Evolutionary conservation across 805 yeast genomes (phyloP).

Genomic region (Wickerhamiella musiphila): DNA sequence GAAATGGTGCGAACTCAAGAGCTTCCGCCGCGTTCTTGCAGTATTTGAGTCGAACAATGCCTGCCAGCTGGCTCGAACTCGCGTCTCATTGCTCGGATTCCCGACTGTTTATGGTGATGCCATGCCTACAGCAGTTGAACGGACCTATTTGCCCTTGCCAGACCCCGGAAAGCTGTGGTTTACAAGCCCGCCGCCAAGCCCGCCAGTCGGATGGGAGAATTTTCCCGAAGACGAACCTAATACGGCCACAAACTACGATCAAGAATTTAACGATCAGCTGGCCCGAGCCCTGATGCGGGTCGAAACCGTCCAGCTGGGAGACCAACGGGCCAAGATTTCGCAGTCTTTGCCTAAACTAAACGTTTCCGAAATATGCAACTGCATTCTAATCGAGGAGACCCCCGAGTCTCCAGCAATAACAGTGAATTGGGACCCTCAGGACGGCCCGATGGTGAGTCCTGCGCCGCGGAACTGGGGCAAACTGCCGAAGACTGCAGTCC

Average conservation of each 20-base stretch:
- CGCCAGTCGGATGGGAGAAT: conserved; percentile 14
- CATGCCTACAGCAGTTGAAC: conserved; percentile 2
- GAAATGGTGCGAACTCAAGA: conserved; percentile 9
- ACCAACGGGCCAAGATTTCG: too few relatives aligned
- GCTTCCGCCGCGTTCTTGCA: conserved; percentile 13
- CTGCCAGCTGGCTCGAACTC: too few relatives aligned
- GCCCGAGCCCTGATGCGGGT: conserved; percentile 7
- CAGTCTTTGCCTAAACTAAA: too few relatives aligned
- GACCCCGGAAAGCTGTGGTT: conserved; percentile 13
- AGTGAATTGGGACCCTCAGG: too few relatives aligned
- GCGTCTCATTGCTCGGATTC: too few relatives aligned
- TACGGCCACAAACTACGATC: conserved; percentile 9
- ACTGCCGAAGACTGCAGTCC: too few relatives aligned
- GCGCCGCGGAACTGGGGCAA: too few relatives aligned
- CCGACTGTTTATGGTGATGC: conserved; percentile 2
- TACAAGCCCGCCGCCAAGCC: conserved; percentile 16
- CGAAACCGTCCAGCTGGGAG: neutral
- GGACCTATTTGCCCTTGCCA: conserved; percentile 10
- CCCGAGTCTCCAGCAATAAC: too few relatives aligned
- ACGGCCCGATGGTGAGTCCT: too few relatives aligned
- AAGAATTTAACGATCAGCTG: conserved; percentile 11
- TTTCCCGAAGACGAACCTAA: conserved; percentile 14
- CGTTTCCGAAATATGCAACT: too few relatives aligned
- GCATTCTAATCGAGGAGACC: too few relatives aligned
- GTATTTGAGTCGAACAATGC: conserved; percentile 8